phyloP scores from a whole-genome alignment of 2,329 filamentous ascomycete species.

The Cladosporium sp. region DNA sequence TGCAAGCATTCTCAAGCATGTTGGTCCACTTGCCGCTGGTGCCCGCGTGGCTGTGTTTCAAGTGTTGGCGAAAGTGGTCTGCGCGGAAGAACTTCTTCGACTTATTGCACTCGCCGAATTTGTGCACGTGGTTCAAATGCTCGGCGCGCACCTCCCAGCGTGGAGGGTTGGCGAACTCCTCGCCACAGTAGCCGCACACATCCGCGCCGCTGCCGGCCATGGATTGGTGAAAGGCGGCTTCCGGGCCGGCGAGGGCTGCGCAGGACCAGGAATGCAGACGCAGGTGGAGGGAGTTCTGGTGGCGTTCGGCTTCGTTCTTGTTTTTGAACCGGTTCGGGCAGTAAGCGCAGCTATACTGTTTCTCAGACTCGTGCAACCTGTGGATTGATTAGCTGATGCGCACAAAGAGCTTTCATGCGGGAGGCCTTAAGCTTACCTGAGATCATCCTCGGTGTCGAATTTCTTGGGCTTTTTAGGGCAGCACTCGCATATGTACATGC shows the following conservation, averaged over 20 bases:
- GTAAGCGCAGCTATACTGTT: constrained; percentile 90
- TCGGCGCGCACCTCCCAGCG: constrained; percentile 85
- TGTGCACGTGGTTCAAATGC: constrained; percentile 87
- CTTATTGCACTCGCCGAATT: constrained; percentile 97
- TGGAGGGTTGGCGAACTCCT: constrained; percentile 82
- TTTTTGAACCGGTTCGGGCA: constrained; percentile 98
- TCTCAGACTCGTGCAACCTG: constrained; percentile 87
- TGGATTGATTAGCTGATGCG: neutral
- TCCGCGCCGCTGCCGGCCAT: constrained; percentile 59
- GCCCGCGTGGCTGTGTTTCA: constrained; percentile 96
- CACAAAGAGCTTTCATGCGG: constrained; percentile 19
- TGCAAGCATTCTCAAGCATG: constrained; percentile 93
- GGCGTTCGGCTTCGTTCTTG: constrained; percentile 95
- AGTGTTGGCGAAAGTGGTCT: constrained; percentile 95
- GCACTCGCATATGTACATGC: constrained; percentile 78
- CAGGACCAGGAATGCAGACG: constrained; percentile 96
- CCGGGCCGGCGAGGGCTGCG: constrained; percentile 68
- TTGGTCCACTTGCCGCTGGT: constrained; percentile 99
- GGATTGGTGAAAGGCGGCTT: constrained; percentile 76
- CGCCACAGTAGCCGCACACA: constrained; percentile 90
- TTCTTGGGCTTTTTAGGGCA: constrained; percentile 97
- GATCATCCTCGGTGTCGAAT: constrained; percentile 78
- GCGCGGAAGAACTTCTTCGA: constrained; percentile 97
- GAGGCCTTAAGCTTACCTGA: constrained; percentile 59
- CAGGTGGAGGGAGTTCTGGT: constrained; percentile 92